These are phyloP conservation scores for Tetrapisispora iriomotensis DNA, from an alignment of 805 yeast genomes.

Conservation along the genomic window DNA sequence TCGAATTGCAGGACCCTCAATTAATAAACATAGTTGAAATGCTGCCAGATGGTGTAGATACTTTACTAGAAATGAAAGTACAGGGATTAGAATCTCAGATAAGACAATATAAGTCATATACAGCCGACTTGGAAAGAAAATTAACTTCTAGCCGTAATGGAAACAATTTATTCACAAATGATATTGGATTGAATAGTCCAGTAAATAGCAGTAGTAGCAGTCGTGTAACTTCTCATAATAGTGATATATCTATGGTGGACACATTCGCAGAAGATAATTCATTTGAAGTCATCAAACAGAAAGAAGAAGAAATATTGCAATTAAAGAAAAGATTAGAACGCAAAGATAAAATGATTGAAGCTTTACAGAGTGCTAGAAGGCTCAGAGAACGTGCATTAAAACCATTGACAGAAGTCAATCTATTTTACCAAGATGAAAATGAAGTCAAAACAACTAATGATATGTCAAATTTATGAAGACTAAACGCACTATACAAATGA, in stretches of 20 bases:
- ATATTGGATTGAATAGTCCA: not conserved
- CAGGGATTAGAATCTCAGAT: slow-evolving; percentile 24
- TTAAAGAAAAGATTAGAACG: slow-evolving; percentile 53
- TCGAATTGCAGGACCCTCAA: slow-evolving; percentile 41
- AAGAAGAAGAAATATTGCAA: slow-evolving; percentile 58
- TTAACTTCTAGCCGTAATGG: slow-evolving; percentile 6
- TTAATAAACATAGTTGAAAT: slow-evolving; percentile 53
- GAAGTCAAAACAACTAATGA: no score
- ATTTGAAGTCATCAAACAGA: not conserved
- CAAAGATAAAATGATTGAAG: slow-evolving; percentile 71
- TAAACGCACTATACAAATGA: not conserved
- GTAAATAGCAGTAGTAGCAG: not conserved
- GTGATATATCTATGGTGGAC: slow-evolving; percentile 1
- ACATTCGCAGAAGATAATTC: not conserved
- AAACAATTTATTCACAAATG: slow-evolving; percentile 9
- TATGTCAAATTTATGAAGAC: no score
- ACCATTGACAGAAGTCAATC: slow-evolving; percentile 6
- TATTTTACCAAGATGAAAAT: not conserved
- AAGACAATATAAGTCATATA: slow-evolving; percentile 23
- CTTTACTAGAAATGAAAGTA: slow-evolving; percentile 21
- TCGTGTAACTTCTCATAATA: not conserved
- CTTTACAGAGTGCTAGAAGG: slow-evolving; percentile 55
- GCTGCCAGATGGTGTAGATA: slow-evolving; percentile 38
- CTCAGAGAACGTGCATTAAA: slow-evolving; percentile 36
- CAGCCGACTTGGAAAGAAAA: slow-evolving; percentile 12